Conservation (phyloP, 2,329 filamentous ascomycete genomes). For the Curvularia spicifera region DNA sequence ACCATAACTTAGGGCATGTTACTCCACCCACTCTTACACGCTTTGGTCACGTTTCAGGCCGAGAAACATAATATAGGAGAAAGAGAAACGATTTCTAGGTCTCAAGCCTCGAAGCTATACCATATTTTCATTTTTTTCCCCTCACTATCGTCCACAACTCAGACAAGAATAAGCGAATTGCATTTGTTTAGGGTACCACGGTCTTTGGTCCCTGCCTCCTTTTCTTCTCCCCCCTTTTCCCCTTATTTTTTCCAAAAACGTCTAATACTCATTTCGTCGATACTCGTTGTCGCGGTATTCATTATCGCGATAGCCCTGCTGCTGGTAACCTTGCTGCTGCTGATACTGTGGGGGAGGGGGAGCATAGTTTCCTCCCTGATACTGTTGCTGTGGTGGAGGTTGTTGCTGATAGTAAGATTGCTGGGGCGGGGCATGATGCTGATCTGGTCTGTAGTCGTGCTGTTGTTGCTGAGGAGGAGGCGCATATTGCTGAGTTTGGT, state of each 20-base stretch:
- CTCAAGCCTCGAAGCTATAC: too few species aligned
- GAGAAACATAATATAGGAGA: too few species aligned
- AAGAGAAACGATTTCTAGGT: too few species aligned
- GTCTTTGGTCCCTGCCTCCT: too few species aligned
- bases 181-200: neutral
- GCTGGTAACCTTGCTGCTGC: neutral
- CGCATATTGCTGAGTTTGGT: constrained; percentile 5
- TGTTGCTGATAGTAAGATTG: constrained; percentile 12
- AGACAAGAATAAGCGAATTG: neutral
- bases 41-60: too few species aligned
- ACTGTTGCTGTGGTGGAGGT: constrained; percentile 1
- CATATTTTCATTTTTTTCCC: too few species aligned
- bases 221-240: neutral
- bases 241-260: neutral
- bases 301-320: constrained; percentile 15
- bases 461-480: constrained; percentile 3
- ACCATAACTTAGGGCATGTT: too few species aligned
- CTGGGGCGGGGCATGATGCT: neutral
- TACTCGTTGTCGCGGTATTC: constrained; percentile 17
- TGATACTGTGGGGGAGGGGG: constrained; percentile 1
- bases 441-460: neutral
- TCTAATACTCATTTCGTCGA: constrained; percentile 18
- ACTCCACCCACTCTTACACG: too few species aligned
- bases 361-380: constrained; percentile 5
- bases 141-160: neutral